These are phyloP conservation scores for Nitzschia sp. DNA, from an alignment of 108 stramenopile genomes.

Conservation along the genomic window DNA sequence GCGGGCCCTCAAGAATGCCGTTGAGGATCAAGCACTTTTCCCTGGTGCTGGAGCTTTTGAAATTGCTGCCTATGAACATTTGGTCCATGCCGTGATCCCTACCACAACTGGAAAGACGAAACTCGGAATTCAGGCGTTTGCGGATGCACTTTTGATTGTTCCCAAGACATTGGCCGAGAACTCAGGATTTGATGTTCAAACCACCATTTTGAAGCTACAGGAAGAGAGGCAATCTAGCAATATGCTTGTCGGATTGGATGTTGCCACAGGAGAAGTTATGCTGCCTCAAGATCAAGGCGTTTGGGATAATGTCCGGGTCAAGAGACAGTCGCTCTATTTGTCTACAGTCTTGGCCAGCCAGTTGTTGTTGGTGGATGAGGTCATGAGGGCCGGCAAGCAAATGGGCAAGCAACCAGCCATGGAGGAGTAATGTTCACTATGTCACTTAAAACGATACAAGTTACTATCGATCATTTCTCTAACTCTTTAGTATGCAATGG, in stretches of 20 bases:
- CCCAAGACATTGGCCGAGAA: slow-evolving; percentile 98
- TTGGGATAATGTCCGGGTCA: slow-evolving; percentile 97
- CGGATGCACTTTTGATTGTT: slow-evolving; percentile 93
- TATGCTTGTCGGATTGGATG: slow-evolving; percentile 90
- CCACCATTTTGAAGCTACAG: slow-evolving; percentile 80
- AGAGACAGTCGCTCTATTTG: slow-evolving; percentile 92
- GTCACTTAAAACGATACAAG: no score
- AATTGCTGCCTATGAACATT: slow-evolving; percentile 81
- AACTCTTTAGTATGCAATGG: not conserved
- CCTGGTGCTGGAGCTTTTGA: slow-evolving; percentile 98
- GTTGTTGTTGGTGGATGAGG: slow-evolving; percentile 97
- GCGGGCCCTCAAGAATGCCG: slow-evolving; percentile 93
- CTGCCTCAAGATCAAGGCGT: slow-evolving; percentile 91
- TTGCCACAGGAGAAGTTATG: slow-evolving; percentile 91
- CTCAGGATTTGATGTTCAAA: slow-evolving; percentile 96
- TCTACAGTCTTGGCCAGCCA: slow-evolving; percentile 96
- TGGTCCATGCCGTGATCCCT: slow-evolving; percentile 59
- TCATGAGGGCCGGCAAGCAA: slow-evolving; percentile 98
- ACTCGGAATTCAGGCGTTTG: slow-evolving; percentile 95
- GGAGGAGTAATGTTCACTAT: slow-evolving; percentile 12
- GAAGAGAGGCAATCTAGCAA: slow-evolving; percentile 80
- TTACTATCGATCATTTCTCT: no score
- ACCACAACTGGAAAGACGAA: slow-evolving; percentile 87
- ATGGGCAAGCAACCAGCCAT: slow-evolving; percentile 75
- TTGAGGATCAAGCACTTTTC: slow-evolving; percentile 93